Evolutionary conservation across 2,329 filamentous ascomycete genomes (phyloP).

Genomic region (Aspergillus alliaceus): DNA sequence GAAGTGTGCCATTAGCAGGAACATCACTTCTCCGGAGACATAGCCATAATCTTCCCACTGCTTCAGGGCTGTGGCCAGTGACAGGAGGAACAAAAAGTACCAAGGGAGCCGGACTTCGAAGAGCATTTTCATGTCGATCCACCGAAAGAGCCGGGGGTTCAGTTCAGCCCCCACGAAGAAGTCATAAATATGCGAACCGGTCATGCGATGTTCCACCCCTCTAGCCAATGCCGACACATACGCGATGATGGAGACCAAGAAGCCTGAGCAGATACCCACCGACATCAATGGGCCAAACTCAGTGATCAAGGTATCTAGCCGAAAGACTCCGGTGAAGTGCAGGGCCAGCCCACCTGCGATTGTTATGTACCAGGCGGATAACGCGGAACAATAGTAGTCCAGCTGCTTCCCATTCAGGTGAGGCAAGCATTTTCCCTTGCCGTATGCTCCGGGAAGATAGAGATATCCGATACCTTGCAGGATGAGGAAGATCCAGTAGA

Average conservation of each 20-base stretch:
- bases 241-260: conserved; percentile 74
- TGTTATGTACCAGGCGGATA: conserved; percentile 81
- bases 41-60: conserved; percentile 84
- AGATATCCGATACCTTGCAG: conserved; percentile 82
- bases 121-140: conserved; percentile 92
- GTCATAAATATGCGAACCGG: conserved; percentile 75
- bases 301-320: conserved; percentile 84
- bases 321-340: conserved; percentile 81
- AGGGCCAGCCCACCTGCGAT: conserved; percentile 67
- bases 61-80: conserved; percentile 69
- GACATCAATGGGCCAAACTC: conserved; percentile 92
- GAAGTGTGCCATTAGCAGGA: conserved; percentile 84
- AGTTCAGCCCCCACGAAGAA: conserved; percentile 89
- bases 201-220: conserved; percentile 87
- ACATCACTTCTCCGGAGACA: conserved; percentile 75
- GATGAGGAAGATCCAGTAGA: conserved; percentile 92
- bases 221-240: conserved; percentile 82
- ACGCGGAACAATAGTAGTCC: conserved; percentile 88
- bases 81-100: conserved; percentile 82
- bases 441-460: conserved; percentile 79
- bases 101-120: conserved; percentile 92
- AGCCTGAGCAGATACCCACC: conserved; percentile 88
- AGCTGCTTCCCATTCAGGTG: conserved; percentile 81
- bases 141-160: conserved; percentile 78
- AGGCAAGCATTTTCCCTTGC: conserved; percentile 81